Conservation (phyloP, 176 grass and related monocot species). For the Zea luxurians region DNA sequence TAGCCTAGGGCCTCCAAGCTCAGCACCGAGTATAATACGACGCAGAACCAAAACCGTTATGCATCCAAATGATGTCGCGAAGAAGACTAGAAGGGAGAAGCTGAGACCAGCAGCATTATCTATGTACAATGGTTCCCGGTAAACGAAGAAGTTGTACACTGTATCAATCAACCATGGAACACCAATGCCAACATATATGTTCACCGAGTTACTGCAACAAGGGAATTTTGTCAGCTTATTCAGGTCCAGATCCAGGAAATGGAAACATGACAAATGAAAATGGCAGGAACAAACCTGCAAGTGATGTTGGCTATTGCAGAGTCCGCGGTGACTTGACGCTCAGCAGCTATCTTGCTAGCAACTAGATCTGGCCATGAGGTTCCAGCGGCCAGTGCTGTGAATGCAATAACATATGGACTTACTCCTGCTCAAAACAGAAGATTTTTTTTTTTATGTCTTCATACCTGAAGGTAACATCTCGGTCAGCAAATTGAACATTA, state of each 20-base stretch:
- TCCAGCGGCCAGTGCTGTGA: slow-evolving; percentile 82
- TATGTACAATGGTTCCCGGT: slow-evolving; percentile 71
- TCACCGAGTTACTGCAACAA: slow-evolving; percentile 75
- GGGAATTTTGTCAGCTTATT: not conserved
- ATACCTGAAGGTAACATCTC: not conserved
- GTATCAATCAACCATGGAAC: slow-evolving; percentile 80
- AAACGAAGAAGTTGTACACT: slow-evolving; percentile 74
- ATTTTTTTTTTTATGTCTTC: slow-evolving; percentile 15
- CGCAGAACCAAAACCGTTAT: slow-evolving; percentile 70
- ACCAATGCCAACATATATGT: slow-evolving; percentile 90
- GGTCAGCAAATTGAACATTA: slow-evolving; percentile 15
- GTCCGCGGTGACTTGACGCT: slow-evolving; percentile 90
- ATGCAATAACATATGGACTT: slow-evolving; percentile 90
- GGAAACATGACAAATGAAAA: not conserved
- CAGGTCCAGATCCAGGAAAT: not conserved
- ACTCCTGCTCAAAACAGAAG: slow-evolving; percentile 54
- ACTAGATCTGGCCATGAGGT: slow-evolving; percentile 96
- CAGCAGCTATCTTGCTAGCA: slow-evolving; percentile 95
- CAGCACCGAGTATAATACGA: slow-evolving; percentile 63
- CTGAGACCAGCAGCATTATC: slow-evolving; percentile 74
- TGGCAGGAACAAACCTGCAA: slow-evolving; percentile 61
- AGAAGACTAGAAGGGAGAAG: slow-evolving; percentile 88
- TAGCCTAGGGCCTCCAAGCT: slow-evolving; percentile 76
- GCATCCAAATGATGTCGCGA: slow-evolving; percentile 73
- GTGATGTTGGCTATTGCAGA: slow-evolving; percentile 97